These are phyloP conservation scores for Dryas drummondii DNA, from an alignment of 306 rosid species.

Conservation along the genomic window DNA sequence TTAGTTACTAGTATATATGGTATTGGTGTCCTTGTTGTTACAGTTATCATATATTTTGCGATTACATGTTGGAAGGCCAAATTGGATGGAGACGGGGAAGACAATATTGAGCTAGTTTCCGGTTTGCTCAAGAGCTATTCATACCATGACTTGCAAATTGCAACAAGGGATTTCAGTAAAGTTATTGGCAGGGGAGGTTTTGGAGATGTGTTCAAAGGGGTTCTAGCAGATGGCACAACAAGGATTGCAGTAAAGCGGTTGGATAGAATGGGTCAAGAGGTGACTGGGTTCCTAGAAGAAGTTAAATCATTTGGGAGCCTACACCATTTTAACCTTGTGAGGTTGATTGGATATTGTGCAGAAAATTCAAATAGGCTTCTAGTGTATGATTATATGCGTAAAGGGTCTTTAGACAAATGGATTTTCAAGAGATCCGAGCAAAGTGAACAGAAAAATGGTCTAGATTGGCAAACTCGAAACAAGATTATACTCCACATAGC, in stretches of 20 bases:
- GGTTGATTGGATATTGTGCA: slow-evolving; percentile 13
- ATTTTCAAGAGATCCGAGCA: no score
- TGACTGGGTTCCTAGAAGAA: slow-evolving; percentile 23
- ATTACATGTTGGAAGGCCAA: not conserved
- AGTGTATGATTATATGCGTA: slow-evolving; percentile 17
- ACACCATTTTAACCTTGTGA: slow-evolving; percentile 23
- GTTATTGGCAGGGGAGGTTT: slow-evolving; percentile 11
- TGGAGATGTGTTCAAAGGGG: slow-evolving; percentile 21
- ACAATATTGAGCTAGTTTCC: not conserved
- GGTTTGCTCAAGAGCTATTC: slow-evolving; percentile 8
- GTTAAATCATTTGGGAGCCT: slow-evolving; percentile 28
- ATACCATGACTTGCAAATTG: not conserved
- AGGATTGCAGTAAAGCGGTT: slow-evolving; percentile 24
- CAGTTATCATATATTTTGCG: not conserved
- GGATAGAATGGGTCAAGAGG: slow-evolving; percentile 5
- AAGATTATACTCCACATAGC: no score
- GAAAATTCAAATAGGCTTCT: not conserved
- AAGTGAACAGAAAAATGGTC: no score
- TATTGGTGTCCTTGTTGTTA: not conserved
- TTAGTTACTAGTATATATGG: no score
- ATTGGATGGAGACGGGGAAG: not conserved
- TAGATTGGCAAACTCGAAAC: no score
- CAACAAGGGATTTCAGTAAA: slow-evolving; percentile 12
- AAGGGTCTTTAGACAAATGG: not conserved
- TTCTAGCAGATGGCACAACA: slow-evolving; percentile 10